Evolutionary conservation across 1,139 yeast species (phyloP).

Genomic region (Candida tetrigidarum): DNA sequence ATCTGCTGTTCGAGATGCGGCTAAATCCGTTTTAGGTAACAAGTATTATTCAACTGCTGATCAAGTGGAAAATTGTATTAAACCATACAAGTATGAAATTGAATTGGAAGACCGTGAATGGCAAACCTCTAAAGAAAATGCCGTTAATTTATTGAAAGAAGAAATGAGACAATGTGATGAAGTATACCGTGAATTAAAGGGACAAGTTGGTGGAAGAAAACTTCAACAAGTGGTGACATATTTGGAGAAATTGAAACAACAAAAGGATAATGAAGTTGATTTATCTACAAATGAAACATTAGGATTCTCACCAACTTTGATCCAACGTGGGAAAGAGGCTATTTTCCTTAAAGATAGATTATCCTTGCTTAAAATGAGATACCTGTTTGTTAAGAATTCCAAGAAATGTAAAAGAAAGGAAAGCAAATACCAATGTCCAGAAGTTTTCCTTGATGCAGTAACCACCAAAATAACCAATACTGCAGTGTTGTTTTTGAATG

Average conservation of each 20-base stretch:
- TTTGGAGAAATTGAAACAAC: conserved; percentile 55
- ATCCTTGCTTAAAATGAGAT: conserved; percentile 72
- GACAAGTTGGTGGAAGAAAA: conserved; percentile 80
- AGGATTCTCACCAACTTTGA: conserved; percentile 73
- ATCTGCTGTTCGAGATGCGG: conserved; percentile 83
- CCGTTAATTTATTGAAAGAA: conserved; percentile 74
- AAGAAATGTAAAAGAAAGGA: conserved; percentile 74
- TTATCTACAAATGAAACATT: conserved; percentile 61
- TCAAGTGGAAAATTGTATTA: conserved; percentile 97
- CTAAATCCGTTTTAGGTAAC: conserved; percentile 73
- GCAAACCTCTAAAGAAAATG: conserved; percentile 79
- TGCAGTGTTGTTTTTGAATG: conserved; percentile 90
- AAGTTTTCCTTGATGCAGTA: conserved; percentile 89
- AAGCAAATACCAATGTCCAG: conserved; percentile 92
- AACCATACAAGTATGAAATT: conserved; percentile 96
- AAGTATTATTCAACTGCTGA: conserved; percentile 93
- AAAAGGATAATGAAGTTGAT: conserved; percentile 49
- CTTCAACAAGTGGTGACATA: conserved; percentile 82
- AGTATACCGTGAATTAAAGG: conserved; percentile 63
- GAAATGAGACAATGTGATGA: conserved; percentile 84
- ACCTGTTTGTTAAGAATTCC: conserved; percentile 74
- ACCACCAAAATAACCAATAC: conserved; percentile 91
- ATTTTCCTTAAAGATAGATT: conserved; percentile 78
- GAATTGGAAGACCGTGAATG: conserved; percentile 97
- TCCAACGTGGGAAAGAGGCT: conserved; percentile 83